A percentile compares a stretch with the other conserved stretches of the same genome.
Evolutionary conservation across 2,329 filamentous ascomycete species (phyloP).

Genomic region (Thyridium curvatum): DNA sequence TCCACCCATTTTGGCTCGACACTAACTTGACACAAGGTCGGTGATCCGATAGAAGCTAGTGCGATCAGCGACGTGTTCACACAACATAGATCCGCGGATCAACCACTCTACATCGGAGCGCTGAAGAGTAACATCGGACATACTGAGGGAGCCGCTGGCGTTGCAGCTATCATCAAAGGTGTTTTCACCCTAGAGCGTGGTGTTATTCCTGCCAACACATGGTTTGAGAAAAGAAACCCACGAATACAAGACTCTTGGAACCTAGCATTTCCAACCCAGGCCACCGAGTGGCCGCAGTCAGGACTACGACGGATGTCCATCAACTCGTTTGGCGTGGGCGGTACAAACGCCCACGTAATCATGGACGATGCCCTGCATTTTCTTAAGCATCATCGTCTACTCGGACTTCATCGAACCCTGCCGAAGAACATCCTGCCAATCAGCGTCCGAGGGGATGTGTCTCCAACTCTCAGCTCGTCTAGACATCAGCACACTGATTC

Average conservation of each 20-base stretch:
- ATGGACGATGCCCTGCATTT: slow-evolving; percentile 9
- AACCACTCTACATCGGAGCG: slow-evolving; percentile 12
- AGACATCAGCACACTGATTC: too few relatives aligned
- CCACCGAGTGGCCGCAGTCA: slow-evolving; percentile 7
- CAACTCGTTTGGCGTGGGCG: slow-evolving; percentile 24
- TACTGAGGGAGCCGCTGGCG: slow-evolving; percentile 14
- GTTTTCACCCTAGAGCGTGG: slow-evolving; percentile 14
- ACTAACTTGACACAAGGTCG: slow-evolving; percentile 8
- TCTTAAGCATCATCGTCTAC: not conserved
- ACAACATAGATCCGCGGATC: slow-evolving; percentile 2
- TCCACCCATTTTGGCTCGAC: too few relatives aligned
- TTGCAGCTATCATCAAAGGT: slow-evolving; percentile 16
- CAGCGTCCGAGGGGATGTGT: not conserved
- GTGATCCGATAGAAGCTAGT: slow-evolving; percentile 16
- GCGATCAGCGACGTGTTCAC: slow-evolving; percentile 9
- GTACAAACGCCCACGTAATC: slow-evolving; percentile 20
- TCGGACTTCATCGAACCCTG: slow-evolving; percentile 5
- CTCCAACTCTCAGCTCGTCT: too few relatives aligned
- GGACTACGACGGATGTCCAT: slow-evolving; percentile 16
- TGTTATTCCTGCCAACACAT: slow-evolving; percentile 15
- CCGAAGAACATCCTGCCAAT: not conserved
- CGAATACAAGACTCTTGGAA: slow-evolving; percentile 11
- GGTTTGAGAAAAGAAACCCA: slow-evolving; percentile 13
- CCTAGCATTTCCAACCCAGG: slow-evolving; percentile 9
- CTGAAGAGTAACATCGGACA: slow-evolving; percentile 20